Base-by-base conservation (phyloP, 2,329 filamentous ascomycete genomes). In the Venturia oleaginea region DNA sequence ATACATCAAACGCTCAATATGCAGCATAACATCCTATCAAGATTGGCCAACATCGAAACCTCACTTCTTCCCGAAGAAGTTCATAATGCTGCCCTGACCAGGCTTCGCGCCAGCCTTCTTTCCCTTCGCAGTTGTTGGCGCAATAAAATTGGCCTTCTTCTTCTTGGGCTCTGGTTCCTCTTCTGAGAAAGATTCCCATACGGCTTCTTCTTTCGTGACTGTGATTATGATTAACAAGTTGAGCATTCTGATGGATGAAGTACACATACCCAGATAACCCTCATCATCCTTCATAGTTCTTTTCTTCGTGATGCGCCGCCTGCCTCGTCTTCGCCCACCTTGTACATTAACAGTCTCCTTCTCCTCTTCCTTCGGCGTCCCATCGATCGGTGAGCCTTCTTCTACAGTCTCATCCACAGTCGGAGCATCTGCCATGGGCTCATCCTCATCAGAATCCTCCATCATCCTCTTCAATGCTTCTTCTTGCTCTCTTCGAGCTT, bases 111-210 rank as follows among this genome's bases (percentile, higher is more conserved):
- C 73, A n/a, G 70, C 73, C 69, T 76, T 79, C 71, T 80, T 82
- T 62, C 72, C 72, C 72, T 91, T 90, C 1, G 79, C 77, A 1
- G 76, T 1, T 78, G 78, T 62, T 73, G 73, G 69, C 55, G 68
- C 66, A 59, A 71, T 65, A 61, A 69, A 70, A 57, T 69, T 62
- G 55, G 71, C 68, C 66, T 85, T 87, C 7, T 79, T 71, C 71
- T 84, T 86, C 72, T 83, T 80, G 8, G 78, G 75, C 37, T 80
- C 80, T 27, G 86, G 84, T 68, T 96, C 92, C 68, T 96, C 92
- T 73, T 97, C 92, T 0, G 91, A 96, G 77, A 95, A 96, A 0
- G 89, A 93, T 74, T 97, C 92, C 92, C 92, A 97, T 0, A 83
- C 88, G 0, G 84, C 77, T 72, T 96, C 91, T 75, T 95, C 90